phyloP scores from a whole-genome alignment of 306 rosid species.

The Abrus pulchellus region DNA sequence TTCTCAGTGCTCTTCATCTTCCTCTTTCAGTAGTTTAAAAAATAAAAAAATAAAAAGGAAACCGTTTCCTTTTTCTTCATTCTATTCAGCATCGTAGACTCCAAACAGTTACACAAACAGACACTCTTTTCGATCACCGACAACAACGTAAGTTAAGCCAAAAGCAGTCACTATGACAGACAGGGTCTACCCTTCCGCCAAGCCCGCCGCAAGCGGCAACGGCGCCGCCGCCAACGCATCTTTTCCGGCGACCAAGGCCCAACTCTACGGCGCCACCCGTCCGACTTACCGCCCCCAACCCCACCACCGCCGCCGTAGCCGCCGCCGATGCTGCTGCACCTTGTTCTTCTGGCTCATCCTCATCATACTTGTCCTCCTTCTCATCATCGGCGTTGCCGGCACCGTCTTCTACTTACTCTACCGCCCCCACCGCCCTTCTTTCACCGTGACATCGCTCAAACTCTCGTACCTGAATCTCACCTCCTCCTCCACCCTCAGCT shows the following conservation, averaged over 20 bases:
- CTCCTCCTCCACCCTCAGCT: constrained; percentile 48
- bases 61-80: not conserved
- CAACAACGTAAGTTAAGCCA: not conserved
- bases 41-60: not conserved
- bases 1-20: no score
- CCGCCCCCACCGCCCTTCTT: constrained; percentile 65
- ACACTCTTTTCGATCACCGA: not conserved
- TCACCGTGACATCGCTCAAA: constrained; percentile 53
- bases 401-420: constrained; percentile 70
- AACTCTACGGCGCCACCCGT: constrained; percentile 80
- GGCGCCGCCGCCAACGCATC: constrained; percentile 47
- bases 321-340: constrained; percentile 75
- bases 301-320: constrained; percentile 65
- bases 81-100: constrained; percentile 28
- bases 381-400: constrained; percentile 64
- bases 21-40: no score
- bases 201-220: constrained; percentile 51
- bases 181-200: constrained; percentile 73
- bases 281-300: constrained; percentile 87
- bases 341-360: constrained; percentile 74
- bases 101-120: constrained; percentile 42
- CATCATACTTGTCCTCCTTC: constrained; percentile 61
- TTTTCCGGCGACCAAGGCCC: constrained; percentile 77
- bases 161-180: constrained; percentile 63
- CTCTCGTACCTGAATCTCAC: constrained; percentile 55